Conservation (phyloP, 306 rosid species). For the Canavalia ensiformis region DNA sequence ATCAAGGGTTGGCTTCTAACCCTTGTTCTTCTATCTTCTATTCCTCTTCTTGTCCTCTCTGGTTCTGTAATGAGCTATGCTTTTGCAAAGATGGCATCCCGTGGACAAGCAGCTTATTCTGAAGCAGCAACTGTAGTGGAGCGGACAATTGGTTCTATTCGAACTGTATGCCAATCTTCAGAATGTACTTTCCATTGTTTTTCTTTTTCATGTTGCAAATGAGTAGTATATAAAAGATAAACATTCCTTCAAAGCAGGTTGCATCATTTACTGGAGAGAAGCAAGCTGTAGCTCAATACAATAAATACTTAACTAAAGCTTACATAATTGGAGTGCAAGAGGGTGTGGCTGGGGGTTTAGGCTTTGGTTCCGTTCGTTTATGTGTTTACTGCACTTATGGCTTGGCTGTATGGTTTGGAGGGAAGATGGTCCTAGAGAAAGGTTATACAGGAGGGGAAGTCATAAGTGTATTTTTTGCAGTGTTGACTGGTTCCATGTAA, state of each 20-base stretch:
- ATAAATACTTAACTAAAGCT: conserved; percentile 63
- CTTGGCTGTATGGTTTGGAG: conserved; percentile 78
- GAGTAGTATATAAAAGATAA: conserved; percentile 14
- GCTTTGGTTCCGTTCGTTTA: conserved; percentile 62
- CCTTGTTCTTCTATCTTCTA: conserved; percentile 71
- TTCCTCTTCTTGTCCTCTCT: conserved; percentile 74
- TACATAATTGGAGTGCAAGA: conserved; percentile 75
- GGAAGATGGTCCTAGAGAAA: conserved; percentile 72
- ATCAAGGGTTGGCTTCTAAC: conserved; percentile 82
- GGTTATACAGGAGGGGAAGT: conserved; percentile 78
- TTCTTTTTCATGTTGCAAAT: not conserved
- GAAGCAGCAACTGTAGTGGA: conserved; percentile 79
- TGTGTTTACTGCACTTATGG: conserved; percentile 61
- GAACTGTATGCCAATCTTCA: conserved; percentile 65
- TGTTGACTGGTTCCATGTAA: conserved; percentile 76
- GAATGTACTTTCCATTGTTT: conserved; percentile 24
- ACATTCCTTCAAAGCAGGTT: conserved; percentile 57
- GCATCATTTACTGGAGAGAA: conserved; percentile 83
- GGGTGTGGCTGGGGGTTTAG: conserved; percentile 73
- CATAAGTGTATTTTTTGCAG: conserved; percentile 60
- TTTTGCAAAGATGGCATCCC: conserved; percentile 67
- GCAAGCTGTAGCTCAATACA: conserved; percentile 67
- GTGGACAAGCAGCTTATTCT: conserved; percentile 75
- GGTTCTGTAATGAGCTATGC: conserved; percentile 64
- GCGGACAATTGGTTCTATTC: conserved; percentile 74